Base-by-base conservation (phyloP, 2,329 filamentous ascomycete genomes). In the Aspergillus tanneri region DNA sequence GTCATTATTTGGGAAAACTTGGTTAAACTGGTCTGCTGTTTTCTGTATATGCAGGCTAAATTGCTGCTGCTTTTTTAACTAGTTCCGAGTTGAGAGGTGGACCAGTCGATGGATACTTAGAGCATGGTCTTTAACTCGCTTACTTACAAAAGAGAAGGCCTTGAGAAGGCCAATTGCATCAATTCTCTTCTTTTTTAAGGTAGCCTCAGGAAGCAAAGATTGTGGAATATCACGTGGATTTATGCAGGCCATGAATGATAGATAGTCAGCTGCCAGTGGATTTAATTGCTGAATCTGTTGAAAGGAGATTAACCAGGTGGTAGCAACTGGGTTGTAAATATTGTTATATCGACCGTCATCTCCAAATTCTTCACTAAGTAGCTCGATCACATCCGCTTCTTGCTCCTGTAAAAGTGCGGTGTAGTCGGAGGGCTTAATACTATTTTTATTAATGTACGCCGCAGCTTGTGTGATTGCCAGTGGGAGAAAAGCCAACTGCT, bases 171-270 rank as follows among this genome's bases (percentile, higher is more conserved):
- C 59, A 24, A 70, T 54, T 2, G 68, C 69, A n/a, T 70, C 57
- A 10, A 39, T 18, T 16, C 45, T 49, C 18, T 58, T 47, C 23
- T 57, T 57, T 10, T 38, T 46, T 1, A 60, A 63, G 24, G 34
- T 21, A 4, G 40, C n/a, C 9, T 28, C 28, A 5, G 60, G 63
- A 41, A 73, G 55, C 32, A 73, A 53, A 0, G 65, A 67, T 21
- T 48, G 46, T 2, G 65, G 65, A 47, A 73, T 68, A 32, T 62
- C 54, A 21, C 55, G 58, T 14, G 58, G 50, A 35, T 62, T 39
- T 1, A 70, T 50, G 21, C 66, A 65, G 6, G 63, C 53, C 52
- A 71, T 67, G 2, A 67, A 65, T 6, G 55, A 67, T 18, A 73
- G 55, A 41, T 66, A 66, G n/a, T 68, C 58, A 2, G 57, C 58